Evolutionary conservation across 345 rosid species (phyloP).

Genomic region (Salix suchowensis): DNA sequence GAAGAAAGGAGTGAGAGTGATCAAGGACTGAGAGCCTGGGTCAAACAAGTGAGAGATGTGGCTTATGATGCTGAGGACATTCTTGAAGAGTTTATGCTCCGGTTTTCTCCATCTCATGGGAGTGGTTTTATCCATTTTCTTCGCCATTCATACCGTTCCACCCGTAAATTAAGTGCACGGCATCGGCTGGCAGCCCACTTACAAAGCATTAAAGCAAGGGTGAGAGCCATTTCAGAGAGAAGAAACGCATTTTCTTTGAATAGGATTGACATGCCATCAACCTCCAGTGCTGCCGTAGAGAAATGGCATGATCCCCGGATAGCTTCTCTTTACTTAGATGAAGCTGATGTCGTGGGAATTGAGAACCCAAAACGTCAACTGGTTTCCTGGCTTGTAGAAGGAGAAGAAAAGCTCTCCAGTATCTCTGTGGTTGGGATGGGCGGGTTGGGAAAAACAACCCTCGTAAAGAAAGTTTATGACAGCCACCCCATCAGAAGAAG

Average conservation of each 20-base stretch:
- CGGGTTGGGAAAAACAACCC: conserved; percentile 4
- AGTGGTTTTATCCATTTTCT: background rate
- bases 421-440: conserved; percentile 5
- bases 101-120: background rate
- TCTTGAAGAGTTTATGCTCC: background rate
- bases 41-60: conserved; percentile 10
- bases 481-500: background rate
- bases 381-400: conserved; percentile 1
- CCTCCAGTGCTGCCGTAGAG: background rate
- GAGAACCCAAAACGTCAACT: background rate
- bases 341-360: conserved; percentile 16
- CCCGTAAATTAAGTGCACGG: background rate
- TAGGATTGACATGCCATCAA: background rate
- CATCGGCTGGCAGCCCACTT: background rate
- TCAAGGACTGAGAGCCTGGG: background rate
- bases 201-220: background rate
- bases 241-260: conserved; percentile 12
- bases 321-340: conserved; percentile 8
- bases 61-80: conserved; percentile 9
- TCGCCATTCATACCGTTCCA: background rate
- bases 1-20: conserved; percentile 9
- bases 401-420: background rate
- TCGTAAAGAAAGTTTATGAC: conserved; percentile 8
- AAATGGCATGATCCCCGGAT: conserved; percentile 4
- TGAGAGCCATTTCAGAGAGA: conserved; percentile 5